A percentile compares a stretch with the other conserved stretches of the same genome.
Conservation (phyloP, 2,329 filamentous ascomycete genomes). For the Colletotrichum shisoi region DNA sequence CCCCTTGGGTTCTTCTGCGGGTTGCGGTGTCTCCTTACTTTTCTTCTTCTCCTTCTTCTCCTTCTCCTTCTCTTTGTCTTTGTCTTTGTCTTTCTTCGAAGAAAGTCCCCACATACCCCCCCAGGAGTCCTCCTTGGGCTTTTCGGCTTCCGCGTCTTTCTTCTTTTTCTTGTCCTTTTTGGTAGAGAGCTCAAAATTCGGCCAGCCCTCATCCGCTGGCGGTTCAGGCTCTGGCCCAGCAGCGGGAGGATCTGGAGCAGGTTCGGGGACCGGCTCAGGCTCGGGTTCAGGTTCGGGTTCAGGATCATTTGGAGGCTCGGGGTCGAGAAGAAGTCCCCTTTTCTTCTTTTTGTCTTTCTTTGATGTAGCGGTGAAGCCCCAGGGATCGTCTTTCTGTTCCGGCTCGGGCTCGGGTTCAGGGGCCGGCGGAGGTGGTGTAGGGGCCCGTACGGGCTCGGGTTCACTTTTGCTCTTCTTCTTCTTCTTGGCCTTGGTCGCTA, state of each 20-base stretch:
- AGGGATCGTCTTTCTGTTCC: conserved; percentile 40
- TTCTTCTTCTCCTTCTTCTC: conserved; percentile 45
- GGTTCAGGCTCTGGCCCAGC: conserved; percentile 39
- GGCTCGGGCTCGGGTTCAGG: conserved; percentile 42
- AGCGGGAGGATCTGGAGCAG: conserved; percentile 37
- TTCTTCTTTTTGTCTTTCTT: conserved; percentile 54
- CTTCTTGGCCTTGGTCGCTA: conserved; percentile 46
- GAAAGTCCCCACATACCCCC: conserved; percentile 43
- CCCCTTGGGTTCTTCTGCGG: conserved; percentile 26
- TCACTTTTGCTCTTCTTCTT: conserved; percentile 44
- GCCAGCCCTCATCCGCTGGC: conserved; percentile 44
- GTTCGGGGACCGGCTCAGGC: conserved; percentile 12
- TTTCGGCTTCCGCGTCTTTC: conserved; percentile 43
- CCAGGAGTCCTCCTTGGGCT: conserved; percentile 38
- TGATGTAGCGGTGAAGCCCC: conserved; percentile 40
- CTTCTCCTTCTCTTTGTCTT: conserved; percentile 42
- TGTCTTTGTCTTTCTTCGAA: conserved; percentile 47
- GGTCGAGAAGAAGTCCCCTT: conserved; percentile 44
- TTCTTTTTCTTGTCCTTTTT: conserved; percentile 48
- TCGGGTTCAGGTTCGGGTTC: conserved; percentile 41
- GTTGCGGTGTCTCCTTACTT: conserved; percentile 45
- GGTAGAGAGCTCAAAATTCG: conserved; percentile 42
- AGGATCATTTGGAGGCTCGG: conserved; percentile 39
- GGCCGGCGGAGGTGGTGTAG: conserved; percentile 38
- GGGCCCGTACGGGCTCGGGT: conserved; percentile 32